Percentiles rank a stretch among this genome's conserved stretches.
Evolutionary conservation across 495 filamentous ascomycete species (phyloP).

Genomic region (Penicillium turbatum): DNA sequence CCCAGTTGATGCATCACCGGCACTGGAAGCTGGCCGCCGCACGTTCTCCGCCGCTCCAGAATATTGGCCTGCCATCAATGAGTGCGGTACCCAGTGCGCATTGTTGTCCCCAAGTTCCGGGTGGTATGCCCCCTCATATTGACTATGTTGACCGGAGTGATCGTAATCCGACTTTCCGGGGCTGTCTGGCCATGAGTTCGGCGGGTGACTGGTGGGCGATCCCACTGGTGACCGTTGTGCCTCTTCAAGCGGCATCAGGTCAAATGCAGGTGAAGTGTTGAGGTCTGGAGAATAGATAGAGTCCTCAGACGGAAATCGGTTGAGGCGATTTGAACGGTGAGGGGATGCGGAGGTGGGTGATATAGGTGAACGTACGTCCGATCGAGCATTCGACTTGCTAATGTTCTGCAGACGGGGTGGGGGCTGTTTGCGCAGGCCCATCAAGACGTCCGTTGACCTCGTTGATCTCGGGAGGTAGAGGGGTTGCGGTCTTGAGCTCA

Average conservation of each 20-base stretch:
- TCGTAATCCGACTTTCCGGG: slow-evolving; percentile 19
- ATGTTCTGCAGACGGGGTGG: slow-evolving; percentile 41
- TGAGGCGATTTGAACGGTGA: slow-evolving; percentile 29
- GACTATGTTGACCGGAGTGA: slow-evolving; percentile 6
- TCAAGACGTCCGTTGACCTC: slow-evolving; percentile 28
- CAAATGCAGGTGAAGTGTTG: slow-evolving; percentile 42
- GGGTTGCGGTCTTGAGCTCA: neutral
- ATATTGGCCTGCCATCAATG: slow-evolving; percentile 26
- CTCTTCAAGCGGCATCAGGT: slow-evolving; percentile 43
- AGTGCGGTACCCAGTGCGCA: slow-evolving; percentile 20
- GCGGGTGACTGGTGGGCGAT: slow-evolving; percentile 26
- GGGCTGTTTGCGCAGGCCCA: slow-evolving; percentile 46
- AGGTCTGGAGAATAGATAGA: slow-evolving; percentile 43
- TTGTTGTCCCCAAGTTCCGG: slow-evolving; percentile 8
- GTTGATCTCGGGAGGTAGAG: neutral
- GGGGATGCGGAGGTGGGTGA: slow-evolving; percentile 33
- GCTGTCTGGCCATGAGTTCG: slow-evolving; percentile 36
- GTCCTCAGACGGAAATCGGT: slow-evolving; percentile 31
- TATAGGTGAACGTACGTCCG: slow-evolving; percentile 22
- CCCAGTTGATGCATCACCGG: slow-evolving; percentile 15
- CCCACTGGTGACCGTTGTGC: slow-evolving; percentile 41
- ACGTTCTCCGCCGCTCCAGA: slow-evolving; percentile 24
- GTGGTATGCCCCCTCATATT: slow-evolving; percentile 1
- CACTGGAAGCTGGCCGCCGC: slow-evolving; percentile 15
- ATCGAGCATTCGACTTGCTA: slow-evolving; percentile 31